Base-by-base conservation (phyloP, 163 green algal species). In the Scenedesmus sp. region DNA sequence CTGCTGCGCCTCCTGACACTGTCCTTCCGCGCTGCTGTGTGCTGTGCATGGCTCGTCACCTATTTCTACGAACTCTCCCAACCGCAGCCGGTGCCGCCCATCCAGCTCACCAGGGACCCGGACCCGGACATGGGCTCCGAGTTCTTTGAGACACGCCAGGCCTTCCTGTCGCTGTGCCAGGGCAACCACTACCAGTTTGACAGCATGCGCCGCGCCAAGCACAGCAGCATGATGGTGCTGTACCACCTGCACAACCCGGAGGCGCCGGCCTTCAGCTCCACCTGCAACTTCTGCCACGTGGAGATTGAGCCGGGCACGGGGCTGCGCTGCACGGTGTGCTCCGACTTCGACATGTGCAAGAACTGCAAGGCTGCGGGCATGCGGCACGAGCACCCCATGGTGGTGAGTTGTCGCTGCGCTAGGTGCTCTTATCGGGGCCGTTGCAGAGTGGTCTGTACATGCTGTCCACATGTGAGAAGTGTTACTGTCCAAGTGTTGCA, bases 211-310 rank as follows among this genome's bases (percentile, higher is more conserved):
- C 97, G 98, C 76, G 98, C 98, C 86, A 99, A 99, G 96, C 98
- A 99, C 96, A 98, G 95, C 77, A 98, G 94, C 94, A 99, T 99
- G 97, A 99, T 99, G 98, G 97, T 99, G 88, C 95, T 99, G 62
- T 99, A 99, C 96, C 98, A 99, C 95, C 93, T 99, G 91, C 98
- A 99, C 97, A 99, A 99, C 96, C 98, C 98, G 74, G 93, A 96
- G 26, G 98, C 96, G 15, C 93, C 92, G 23, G 91, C 92, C 0
- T 91, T 92, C 16, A 96, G 97, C 84, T 96, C 89, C 93, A 98
- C 96, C 56, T 99, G 98, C 97, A 99, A 99, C 94, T 62, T 96
- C 20, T 99, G 98, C 94, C 59, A 95, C 62, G 87, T 64, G 46
- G 98, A 99, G 93, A 99, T 99, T 23, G 95, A 98, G 94, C 90